A percentile compares a stretch with the other conserved stretches of the same genome.
phyloP scores from a whole-genome alignment of 2,329 filamentous ascomycete genomes.

The Mariannaea sp. region DNA sequence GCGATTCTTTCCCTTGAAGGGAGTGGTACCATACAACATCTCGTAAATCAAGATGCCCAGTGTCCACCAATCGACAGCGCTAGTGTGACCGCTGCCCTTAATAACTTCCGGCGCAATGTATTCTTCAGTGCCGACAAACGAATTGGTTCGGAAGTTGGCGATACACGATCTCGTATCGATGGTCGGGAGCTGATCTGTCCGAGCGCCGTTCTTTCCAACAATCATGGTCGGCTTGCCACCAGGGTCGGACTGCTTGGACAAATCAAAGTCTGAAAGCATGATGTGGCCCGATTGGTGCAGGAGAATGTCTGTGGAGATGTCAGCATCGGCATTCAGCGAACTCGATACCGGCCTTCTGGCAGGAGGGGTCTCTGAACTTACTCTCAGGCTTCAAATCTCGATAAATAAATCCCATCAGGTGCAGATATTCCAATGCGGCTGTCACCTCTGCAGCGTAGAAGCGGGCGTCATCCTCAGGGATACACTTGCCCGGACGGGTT shows the following conservation, averaged over 20 bases:
- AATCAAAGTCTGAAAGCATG: constrained; percentile 98
- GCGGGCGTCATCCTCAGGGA: constrained; percentile 92
- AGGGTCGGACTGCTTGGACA: constrained; percentile 96
- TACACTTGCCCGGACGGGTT: constrained; percentile 95
- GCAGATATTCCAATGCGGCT: constrained; percentile 92
- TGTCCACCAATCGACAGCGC: constrained; percentile 99
- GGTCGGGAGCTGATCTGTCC: constrained; percentile 85
- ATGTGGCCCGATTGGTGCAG: constrained; percentile 99
- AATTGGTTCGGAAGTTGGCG: constrained; percentile 96
- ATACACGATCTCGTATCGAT: constrained; percentile 99
- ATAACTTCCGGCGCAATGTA: constrained; percentile 99
- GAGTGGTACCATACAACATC: constrained; percentile 97
- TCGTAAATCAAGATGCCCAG: constrained; percentile 96
- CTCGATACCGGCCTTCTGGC: too few species aligned
- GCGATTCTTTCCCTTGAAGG: constrained; percentile 98
- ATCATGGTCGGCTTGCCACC: constrained; percentile 99
- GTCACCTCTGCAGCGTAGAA: constrained; percentile 99
- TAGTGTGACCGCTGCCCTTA: constrained; percentile 97
- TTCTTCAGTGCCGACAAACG: constrained; percentile 97
- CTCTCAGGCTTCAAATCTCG: constrained; percentile 97
- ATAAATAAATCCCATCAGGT: constrained; percentile 99
- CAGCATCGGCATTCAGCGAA: constrained; percentile 9
- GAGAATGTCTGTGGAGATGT: constrained; percentile 73
- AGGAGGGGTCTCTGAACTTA: constrained; percentile 55
- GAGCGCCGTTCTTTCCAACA: constrained; percentile 84